phyloP scores from a whole-genome alignment of 805 yeast genomes.

The Candida piceae region DNA sequence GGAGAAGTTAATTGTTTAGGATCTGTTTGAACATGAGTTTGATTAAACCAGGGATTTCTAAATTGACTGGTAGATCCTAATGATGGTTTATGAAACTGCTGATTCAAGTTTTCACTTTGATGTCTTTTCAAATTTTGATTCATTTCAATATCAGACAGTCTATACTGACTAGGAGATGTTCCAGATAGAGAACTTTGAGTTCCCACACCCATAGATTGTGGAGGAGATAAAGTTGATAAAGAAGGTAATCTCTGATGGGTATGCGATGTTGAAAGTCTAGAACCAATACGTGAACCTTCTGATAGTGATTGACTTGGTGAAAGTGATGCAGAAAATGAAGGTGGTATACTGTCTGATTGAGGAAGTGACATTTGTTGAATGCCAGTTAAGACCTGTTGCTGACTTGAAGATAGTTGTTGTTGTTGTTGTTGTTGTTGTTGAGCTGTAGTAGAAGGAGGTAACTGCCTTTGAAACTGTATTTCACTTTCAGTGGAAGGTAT shows the following conservation, averaged over 20 bases:
- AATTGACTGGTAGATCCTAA: slow-evolving; percentile 8
- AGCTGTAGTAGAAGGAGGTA: slow-evolving; percentile 1
- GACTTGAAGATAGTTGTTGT: slow-evolving; percentile 9
- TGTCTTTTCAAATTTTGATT: slow-evolving; percentile 15
- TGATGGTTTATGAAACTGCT: slow-evolving; percentile 3
- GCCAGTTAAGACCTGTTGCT: slow-evolving; percentile 16
- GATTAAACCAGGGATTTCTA: slow-evolving; percentile 18
- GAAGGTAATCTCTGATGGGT: slow-evolving; percentile 20
- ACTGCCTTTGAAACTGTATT: neutral
- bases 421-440: slow-evolving; percentile 5
- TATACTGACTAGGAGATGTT: slow-evolving; percentile 14
- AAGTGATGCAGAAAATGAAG: slow-evolving; percentile 6
- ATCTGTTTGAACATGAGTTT: neutral
- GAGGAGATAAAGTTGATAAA: slow-evolving; percentile 13
- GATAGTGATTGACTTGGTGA: slow-evolving; percentile 5
- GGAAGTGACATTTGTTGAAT: slow-evolving; percentile 22
- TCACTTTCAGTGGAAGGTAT: slow-evolving; percentile 3
- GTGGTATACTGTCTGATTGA: slow-evolving; percentile 3
- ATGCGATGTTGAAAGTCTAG: slow-evolving; percentile 15
- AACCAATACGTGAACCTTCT: slow-evolving; percentile 9
- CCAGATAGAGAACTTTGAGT: slow-evolving; percentile 6
- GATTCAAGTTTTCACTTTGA: slow-evolving; percentile 14
- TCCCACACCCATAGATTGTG: slow-evolving; percentile 4
- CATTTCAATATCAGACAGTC: slow-evolving; percentile 12
- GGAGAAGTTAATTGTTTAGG: slow-evolving; percentile 1